A percentile compares a stretch with the other conserved stretches of the same genome.
Conservation (phyloP, 768 basidiomycete genomes). For the Rhodosporidiobolus sp. region DNA sequence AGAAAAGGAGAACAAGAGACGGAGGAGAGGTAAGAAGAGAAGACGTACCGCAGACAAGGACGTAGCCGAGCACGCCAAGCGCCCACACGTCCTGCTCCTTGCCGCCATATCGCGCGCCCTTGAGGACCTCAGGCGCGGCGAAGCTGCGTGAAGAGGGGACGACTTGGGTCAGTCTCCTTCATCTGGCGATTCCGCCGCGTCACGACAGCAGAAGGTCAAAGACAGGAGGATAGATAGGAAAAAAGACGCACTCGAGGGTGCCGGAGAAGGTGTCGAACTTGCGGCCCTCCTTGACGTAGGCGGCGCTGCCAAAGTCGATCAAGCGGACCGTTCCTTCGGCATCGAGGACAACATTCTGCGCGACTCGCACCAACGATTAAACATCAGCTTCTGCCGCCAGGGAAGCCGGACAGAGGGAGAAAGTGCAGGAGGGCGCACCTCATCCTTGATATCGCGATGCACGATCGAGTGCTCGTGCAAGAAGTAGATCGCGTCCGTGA, state of each 20-base stretch:
- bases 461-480: conserved; percentile 90
- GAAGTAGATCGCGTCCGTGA: conserved; percentile 80
- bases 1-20: not conserved
- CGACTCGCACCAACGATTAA: not conserved
- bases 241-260: conserved; percentile 46
- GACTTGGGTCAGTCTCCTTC: not conserved
- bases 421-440: conserved; percentile 52
- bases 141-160: conserved; percentile 52
- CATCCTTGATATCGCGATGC: conserved; percentile 97
- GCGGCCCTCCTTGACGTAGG: conserved; percentile 52
- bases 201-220: too few species aligned
- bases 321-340: conserved; percentile 77
- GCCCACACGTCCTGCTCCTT: conserved; percentile 99
- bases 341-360: conserved; percentile 50
- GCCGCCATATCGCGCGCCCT: conserved; percentile 89
- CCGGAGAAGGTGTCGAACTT: conserved; percentile 54
- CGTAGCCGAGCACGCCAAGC: conserved; percentile 92
- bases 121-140: conserved; percentile 91
- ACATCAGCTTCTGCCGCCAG: too few species aligned
- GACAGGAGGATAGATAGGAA: too few species aligned
- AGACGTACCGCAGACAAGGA: conserved; percentile 63
- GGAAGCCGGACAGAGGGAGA: conserved; percentile 42
- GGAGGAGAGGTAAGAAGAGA: too few species aligned
- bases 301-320: conserved; percentile 88
- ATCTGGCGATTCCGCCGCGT: too few species aligned